Conservation (phyloP, 2,329 filamentous ascomycete genomes). For the Colletotrichum spinosum region DNA sequence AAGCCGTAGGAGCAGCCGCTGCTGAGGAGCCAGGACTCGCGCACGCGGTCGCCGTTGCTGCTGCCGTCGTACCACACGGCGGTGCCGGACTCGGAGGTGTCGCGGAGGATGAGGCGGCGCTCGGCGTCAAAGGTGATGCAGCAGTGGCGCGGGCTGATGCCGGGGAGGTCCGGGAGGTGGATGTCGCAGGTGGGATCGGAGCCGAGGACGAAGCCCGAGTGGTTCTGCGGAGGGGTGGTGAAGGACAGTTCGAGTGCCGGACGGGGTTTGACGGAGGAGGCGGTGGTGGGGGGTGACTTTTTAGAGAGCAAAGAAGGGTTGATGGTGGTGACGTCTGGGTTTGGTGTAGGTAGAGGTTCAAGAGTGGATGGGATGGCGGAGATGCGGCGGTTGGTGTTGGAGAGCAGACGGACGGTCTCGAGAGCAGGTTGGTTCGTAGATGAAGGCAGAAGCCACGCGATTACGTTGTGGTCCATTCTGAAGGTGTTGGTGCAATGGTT, state of each 20-base stretch:
- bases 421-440: conserved; percentile 35
- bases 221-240: conserved; percentile 46
- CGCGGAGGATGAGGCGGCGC: conserved; percentile 51
- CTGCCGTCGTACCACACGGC: conserved; percentile 57
- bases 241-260: conserved; percentile 52
- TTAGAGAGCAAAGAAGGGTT: conserved; percentile 29
- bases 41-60: conserved; percentile 50
- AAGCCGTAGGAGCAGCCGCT: conserved; percentile 48
- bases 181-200: conserved; percentile 53
- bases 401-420: conserved; percentile 31
- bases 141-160: conserved; percentile 52
- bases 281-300: background rate
- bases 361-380: conserved; percentile 23
- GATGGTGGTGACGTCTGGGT: conserved; percentile 25
- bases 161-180: conserved; percentile 48
- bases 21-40: conserved; percentile 51
- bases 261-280: conserved; percentile 20
- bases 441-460: conserved; percentile 38
- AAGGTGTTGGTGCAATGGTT: conserved; percentile 4
- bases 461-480: conserved; percentile 35
- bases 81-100: conserved; percentile 52
- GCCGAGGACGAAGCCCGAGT: conserved; percentile 52
- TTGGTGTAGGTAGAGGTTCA: conserved; percentile 20
- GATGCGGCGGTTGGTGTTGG: conserved; percentile 31
- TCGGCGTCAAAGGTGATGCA: conserved; percentile 52